Conservation (phyloP, 2,329 filamentous ascomycete genomes). For the Monosporascus sp. region DNA sequence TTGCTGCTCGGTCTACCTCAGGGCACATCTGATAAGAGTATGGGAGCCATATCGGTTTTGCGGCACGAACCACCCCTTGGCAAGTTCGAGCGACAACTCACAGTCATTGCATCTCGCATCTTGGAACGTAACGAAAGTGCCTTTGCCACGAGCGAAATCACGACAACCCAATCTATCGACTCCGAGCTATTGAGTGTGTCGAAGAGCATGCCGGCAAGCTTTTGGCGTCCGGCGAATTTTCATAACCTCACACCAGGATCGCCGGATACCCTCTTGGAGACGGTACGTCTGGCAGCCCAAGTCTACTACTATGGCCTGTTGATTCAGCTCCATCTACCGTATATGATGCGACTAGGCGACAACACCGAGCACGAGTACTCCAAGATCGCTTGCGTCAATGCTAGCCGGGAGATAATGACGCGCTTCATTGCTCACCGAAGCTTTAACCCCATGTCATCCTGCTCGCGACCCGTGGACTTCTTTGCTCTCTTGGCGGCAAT, state of each 20-base stretch:
- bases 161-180: conserved; percentile 28
- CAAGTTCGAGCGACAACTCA: conserved; percentile 27
- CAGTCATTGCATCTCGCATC: conserved; percentile 30
- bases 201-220: conserved; percentile 26
- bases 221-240: conserved; percentile 29
- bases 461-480: conserved; percentile 31
- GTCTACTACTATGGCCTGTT: conserved; percentile 37
- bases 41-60: conserved; percentile 14
- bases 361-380: conserved; percentile 22
- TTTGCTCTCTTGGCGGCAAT: conserved; percentile 31
- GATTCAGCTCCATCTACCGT: conserved; percentile 39
- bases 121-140: conserved; percentile 31
- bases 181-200: conserved; percentile 26
- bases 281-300: conserved; percentile 31
- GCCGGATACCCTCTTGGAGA: conserved; percentile 18
- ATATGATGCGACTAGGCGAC: conserved; percentile 28
- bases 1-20: conserved; percentile 30
- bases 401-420: conserved; percentile 30
- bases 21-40: conserved; percentile 8
- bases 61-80: conserved; percentile 20
- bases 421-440: conserved; percentile 29
- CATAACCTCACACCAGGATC: too few relatives aligned
- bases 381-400: conserved; percentile 29
- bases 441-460: conserved; percentile 22
- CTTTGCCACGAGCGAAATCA: conserved; percentile 15